These are phyloP conservation scores for Gossypium mustelinum DNA, from an alignment of 345 rosid genomes.

Conservation along the genomic window DNA sequence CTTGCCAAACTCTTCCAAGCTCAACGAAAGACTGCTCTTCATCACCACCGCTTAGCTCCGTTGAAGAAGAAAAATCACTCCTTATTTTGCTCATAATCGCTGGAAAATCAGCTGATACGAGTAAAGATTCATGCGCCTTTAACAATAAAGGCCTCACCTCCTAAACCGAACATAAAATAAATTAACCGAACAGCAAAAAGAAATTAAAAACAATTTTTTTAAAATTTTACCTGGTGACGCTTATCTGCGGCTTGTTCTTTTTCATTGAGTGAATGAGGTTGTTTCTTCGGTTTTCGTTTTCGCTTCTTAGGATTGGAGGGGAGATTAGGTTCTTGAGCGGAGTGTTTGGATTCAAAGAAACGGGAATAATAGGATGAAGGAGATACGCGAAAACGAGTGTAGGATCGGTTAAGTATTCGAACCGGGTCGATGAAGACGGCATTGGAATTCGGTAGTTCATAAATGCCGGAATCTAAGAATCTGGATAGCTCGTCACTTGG, in stretches of 20 bases:
- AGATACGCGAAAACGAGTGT: constrained; percentile 51
- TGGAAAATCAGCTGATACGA: constrained; percentile 42
- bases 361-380: constrained; percentile 76
- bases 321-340: constrained; percentile 14
- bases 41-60: constrained; percentile 15
- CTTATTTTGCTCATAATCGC: constrained; percentile 37
- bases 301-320: constrained; percentile 41
- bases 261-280: constrained; percentile 37
- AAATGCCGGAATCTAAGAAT: constrained; percentile 26
- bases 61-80: constrained; percentile 22
- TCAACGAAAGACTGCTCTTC: constrained; percentile 50
- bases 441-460: constrained; percentile 33
- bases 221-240: constrained; percentile 57
- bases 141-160: constrained; percentile 44
- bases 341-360: constrained; percentile 42
- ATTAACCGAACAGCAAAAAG: not conserved
- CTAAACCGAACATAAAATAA: constrained; percentile 23
- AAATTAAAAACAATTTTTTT: not conserved
- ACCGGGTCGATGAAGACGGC: constrained; percentile 35
- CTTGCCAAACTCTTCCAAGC: constrained; percentile 60
- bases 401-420: constrained; percentile 55
- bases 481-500: constrained; percentile 4
- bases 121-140: constrained; percentile 48
- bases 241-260: constrained; percentile 57
- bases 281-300: constrained; percentile 44